Percentiles rank a stretch among this genome's conserved stretches.
Conservation (phyloP, 2,329 filamentous ascomycete genomes). For the Polychaeton citri region DNA sequence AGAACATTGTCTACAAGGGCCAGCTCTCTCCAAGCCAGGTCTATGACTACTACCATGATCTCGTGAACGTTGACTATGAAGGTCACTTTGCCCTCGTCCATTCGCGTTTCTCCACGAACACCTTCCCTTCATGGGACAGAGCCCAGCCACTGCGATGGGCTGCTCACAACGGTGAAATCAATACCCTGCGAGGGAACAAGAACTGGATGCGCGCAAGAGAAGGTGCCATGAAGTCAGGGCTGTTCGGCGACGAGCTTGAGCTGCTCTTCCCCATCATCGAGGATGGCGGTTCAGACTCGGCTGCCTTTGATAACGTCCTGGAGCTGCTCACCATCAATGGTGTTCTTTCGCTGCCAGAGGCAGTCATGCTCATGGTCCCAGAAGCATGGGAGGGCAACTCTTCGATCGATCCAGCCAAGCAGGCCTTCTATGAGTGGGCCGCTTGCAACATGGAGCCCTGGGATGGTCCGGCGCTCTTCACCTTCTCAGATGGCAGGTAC, state of each 20-base stretch:
- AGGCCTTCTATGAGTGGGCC: slow-evolving; percentile 97
- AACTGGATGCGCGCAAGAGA: slow-evolving; percentile 99
- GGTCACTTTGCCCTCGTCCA: slow-evolving; percentile 94
- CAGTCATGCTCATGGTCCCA: slow-evolving; percentile 96
- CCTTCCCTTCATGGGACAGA: slow-evolving; percentile 95
- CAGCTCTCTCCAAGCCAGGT: slow-evolving; percentile 90
- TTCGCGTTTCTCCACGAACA: slow-evolving; percentile 96
- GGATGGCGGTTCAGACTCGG: slow-evolving; percentile 91
- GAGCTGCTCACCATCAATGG: slow-evolving; percentile 92
- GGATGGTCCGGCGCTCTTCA: slow-evolving; percentile 94
- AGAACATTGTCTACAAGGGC: slow-evolving; percentile 98
- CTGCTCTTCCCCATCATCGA: slow-evolving; percentile 87
- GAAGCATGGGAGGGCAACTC: slow-evolving; percentile 95
- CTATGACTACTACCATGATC: slow-evolving; percentile 94
- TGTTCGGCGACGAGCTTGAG: slow-evolving; percentile 88
- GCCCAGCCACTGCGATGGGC: slow-evolving; percentile 94
- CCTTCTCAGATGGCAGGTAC: slow-evolving; percentile 90
- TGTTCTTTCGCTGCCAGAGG: slow-evolving; percentile 85
- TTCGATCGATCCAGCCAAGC: slow-evolving; percentile 85
- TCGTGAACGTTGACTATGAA: slow-evolving; percentile 94
- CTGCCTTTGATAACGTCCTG: slow-evolving; percentile 92
- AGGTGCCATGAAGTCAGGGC: slow-evolving; percentile 81
- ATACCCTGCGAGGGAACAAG: slow-evolving; percentile 93
- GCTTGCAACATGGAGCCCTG: slow-evolving; percentile 98
- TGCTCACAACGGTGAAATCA: slow-evolving; percentile 97